phyloP scores from a whole-genome alignment of 208 protist species.

The Strigomonas oncopelti region DNA sequence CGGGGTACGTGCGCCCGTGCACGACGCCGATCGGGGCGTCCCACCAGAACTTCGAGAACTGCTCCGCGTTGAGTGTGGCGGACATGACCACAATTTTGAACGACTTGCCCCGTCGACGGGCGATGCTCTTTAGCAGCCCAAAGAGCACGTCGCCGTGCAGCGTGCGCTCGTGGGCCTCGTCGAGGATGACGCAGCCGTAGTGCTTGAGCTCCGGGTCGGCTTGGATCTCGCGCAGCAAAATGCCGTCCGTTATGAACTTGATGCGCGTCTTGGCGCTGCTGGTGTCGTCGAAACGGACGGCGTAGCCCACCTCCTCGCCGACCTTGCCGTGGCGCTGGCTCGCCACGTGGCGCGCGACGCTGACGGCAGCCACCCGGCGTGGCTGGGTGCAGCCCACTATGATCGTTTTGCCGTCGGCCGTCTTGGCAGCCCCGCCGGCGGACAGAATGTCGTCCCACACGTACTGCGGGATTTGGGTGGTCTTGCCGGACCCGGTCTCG shows the following conservation, averaged over 20 bases:
- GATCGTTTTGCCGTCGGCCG: conserved; percentile 14
- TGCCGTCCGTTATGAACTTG: conserved; percentile 97
- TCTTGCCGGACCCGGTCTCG: conserved; percentile 93
- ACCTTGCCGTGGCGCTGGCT: conserved; percentile 79
- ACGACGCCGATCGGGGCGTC: conserved; percentile 90
- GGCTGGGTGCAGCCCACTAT: conserved; percentile 95
- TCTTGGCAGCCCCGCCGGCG: conserved; percentile 14
- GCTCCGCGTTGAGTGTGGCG: conserved; percentile 95
- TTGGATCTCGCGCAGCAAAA: conserved; percentile 96
- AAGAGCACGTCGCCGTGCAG: conserved; percentile 93
- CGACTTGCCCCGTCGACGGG: conserved; percentile 40
- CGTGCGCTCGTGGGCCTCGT: conserved; percentile 99
- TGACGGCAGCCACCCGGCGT: conserved; percentile 95
- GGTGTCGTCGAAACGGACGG: conserved; percentile 94
- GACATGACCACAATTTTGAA: conserved; percentile 96
- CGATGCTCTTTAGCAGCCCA: conserved; percentile 88
- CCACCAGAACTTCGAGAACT: conserved; percentile 94
- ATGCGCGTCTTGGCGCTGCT: conserved; percentile 77
- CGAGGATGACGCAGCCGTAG: conserved; percentile 99
- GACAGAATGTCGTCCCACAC: conserved; percentile 84
- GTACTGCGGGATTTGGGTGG: conserved; percentile 93
- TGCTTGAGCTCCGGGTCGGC: conserved; percentile 83
- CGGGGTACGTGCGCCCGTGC: conserved; percentile 87
- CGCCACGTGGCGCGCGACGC: conserved; percentile 92
- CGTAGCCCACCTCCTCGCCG: conserved; percentile 89